Conservation (phyloP, 768 basidiomycete genomes). For the Serendipita sp. region DNA sequence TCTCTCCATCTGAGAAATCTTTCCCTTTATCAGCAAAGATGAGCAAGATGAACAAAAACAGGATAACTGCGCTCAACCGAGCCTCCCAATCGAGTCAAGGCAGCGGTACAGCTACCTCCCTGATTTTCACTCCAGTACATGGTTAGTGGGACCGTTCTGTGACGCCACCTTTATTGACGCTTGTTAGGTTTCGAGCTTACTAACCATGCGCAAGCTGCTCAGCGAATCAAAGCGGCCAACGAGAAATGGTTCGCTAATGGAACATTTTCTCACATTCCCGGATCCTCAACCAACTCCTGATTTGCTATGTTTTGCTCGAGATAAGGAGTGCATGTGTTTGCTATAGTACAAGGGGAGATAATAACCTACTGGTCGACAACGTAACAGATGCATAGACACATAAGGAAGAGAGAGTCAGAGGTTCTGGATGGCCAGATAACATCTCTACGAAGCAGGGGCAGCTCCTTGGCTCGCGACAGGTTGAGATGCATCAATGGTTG, state of each 20-base stretch:
- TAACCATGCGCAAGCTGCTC: conserved; percentile 73
- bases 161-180: background rate
- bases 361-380: background rate
- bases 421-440: background rate
- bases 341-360: background rate
- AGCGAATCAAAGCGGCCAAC: conserved; percentile 87
- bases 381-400: background rate
- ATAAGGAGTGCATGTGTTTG: background rate
- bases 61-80: conserved; percentile 68
- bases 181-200: conserved; percentile 77
- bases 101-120: conserved; percentile 71
- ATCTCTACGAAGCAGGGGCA: background rate
- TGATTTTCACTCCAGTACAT: conserved; percentile 93
- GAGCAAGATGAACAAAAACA: conserved; percentile 84
- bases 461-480: conserved; percentile 32
- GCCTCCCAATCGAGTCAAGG: conserved; percentile 39
- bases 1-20: background rate
- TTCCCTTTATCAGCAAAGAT: conserved; percentile 55
- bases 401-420: background rate
- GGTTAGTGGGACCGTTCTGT: conserved; percentile 29
- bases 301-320: background rate
- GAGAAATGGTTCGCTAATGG: conserved; percentile 90
- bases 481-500: conserved; percentile 57
- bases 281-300: background rate
- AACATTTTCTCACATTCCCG: conserved; percentile 32